Evolutionary conservation across 441 rosid genomes (phyloP), one percentile per base, ranked within the genome.

Genomic region (Syzygium syzygioides): DNA sequence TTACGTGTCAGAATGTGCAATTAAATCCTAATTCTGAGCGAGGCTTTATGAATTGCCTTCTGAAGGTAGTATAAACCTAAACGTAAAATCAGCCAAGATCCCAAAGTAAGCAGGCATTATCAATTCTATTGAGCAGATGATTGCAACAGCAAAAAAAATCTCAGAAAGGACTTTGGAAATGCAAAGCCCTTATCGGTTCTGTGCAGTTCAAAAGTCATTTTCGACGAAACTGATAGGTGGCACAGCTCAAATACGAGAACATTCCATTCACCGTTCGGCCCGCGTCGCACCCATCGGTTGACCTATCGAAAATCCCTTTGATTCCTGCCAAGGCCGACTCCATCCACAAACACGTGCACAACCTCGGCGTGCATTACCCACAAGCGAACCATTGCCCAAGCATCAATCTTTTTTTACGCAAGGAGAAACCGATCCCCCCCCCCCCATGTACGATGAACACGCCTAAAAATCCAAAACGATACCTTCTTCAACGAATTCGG

Each of bases 401-500:
- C 55, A 71, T 66, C 84, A 0, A 37, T 86, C 89, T 52, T 55
- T 48, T 45, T 30, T 25, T 56, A 66, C 12, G 86, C 86, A 23
- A 48, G 60, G 34, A 64, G 52, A 32, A 14, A 60, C 32, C 84
- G 10, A 60, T 3, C 48, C 32, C 34, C 59, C 45, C 45, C 45
- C 45, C 48, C 48, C 48, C 48, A 32, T n/a, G 34, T 15, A 32
- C 13, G 83, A 76, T 34, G 9, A 25, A 34, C 71, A 54, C 71
- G 26, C 30, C 32, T 14, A 37, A 41, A 85, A 62, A 28, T 14
- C 14, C 17, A 17, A 88, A 88, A 37, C 50, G 5, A 41, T 80
- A 98, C 99, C 96, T 94, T 91, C 50, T 95, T 96, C 86, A 93
- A 90, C 6, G 99, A 98, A 89, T 88, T 95, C 18, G 98, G 99